Base-by-base conservation (phyloP, 208 protist genomes). In the Trypanosoma cruzi region DNA sequence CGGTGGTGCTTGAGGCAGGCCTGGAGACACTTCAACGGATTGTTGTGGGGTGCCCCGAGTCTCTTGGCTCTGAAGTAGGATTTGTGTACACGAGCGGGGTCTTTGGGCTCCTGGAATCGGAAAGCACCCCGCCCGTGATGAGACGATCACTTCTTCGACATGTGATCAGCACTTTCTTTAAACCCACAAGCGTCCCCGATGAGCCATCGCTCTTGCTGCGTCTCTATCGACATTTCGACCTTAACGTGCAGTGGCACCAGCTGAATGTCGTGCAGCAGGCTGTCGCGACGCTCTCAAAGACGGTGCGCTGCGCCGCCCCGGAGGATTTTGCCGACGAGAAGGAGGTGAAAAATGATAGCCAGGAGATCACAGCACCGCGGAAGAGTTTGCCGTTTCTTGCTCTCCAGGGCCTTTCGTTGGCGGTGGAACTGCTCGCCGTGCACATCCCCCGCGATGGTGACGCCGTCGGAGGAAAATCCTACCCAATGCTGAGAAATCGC, bases 41-140 rank as follows among this genome's bases (percentile, higher is more conserved):
- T 42, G 77, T 84, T 28, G 82, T 68, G 36, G 58, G 68, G 29
- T 92, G 83, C 64, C 70, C 70, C 11, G 66, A 59, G 0, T 72
- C 53, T 34, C 53, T 93, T 6, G 81, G 82, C 3, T 69, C 82
- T 36, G 96, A 99, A 81, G 81, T 98, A 20, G 97, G 96, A 28
- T 89, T 93, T 50, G 78, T 98, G 24, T 98, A 98, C 86, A 88
- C 77, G 22, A 88, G 93, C 69, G 85, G 98, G 36, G 68, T 99
- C 1, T 87, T 98, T 63, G 82, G 86, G 18, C 78, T 98, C 20
- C 78, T 98, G 31, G 96, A 98, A 64, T 97, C 92, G 5, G 67
- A 86, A 8, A 93, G 92, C 83, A 93, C 84, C 28, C 90, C 94
- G 4, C 73, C 77, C 2, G 79, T 90, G 52, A 88, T 98, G 64